Base-by-base conservation (phyloP, 176 grass and related monocot species). In the Raddia distichophylla region DNA sequence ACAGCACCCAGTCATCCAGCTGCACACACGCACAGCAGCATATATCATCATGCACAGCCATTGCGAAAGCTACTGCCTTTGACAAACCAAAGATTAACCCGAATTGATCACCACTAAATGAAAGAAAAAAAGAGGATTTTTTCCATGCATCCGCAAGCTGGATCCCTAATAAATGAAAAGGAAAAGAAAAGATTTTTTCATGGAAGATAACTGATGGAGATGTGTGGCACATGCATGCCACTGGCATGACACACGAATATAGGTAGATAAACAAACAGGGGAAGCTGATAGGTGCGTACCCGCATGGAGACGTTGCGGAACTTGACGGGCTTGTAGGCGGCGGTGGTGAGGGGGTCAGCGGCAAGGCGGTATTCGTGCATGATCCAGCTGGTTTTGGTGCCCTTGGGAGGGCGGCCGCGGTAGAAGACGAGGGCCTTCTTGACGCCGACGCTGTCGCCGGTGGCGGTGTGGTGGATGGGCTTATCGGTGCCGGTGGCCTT, bases 341-440 rank as follows among this genome's bases (percentile, higher is more conserved):
- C 62, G 86, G 51, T 53, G 62, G 49, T 49, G 74, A 74, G 69
- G 1, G 61, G 81, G 46, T 55, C 5, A 79, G 66, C 61, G 64
- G 93, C 83, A 45, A 98, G 88, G 60, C 95, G 95, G 75, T 98
- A 98, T 78, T 98, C 95, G 51, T 94, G 95, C 95, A 98, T 98
- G 88, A 98, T 94, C 95, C 95, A 98, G 69, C 74, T 83, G 7
- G 95, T 98, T 84, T 98, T 98, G 47, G 87, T 43, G 22, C 95
- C 95, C 65, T 85, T 98, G 11, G 92, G 95, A 2, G 95, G 95
- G 6, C 86, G 89, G 0, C 95, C 95, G 53, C 33, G 79, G 90
- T 98, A 98, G 83, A 98, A 98, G 46, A 98, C 95, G 64, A 98
- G 83, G 16, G 95, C 92, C 90, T 98, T 98, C 86, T 98, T 98